Evolutionary conservation across 2,329 filamentous ascomycete genomes (phyloP).

Genomic region (Drechslerella stenobrocha): DNA sequence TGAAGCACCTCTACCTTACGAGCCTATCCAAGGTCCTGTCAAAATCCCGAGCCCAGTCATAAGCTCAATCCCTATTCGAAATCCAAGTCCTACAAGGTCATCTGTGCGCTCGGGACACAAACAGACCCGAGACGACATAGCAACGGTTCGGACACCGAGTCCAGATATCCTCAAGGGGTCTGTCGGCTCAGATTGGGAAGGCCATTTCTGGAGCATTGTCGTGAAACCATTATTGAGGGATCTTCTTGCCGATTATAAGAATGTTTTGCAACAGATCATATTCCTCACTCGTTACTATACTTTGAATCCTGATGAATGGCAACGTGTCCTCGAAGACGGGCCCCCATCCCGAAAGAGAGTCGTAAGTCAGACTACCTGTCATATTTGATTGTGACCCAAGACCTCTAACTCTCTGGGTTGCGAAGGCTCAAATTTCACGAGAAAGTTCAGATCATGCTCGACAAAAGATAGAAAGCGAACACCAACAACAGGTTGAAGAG

Average conservation of each 20-base stretch:
- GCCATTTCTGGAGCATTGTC: slow-evolving; percentile 15
- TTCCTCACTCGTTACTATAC: slow-evolving; percentile 24
- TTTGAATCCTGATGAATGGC: slow-evolving; percentile 18
- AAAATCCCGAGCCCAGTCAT: neutral
- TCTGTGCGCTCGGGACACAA: neutral
- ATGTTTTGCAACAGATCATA: slow-evolving; percentile 22
- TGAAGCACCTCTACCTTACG: neutral
- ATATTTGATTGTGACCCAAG: neutral
- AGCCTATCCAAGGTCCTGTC: neutral
- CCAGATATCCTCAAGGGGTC: neutral
- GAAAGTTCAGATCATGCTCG: neutral
- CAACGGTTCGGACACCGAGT: neutral
- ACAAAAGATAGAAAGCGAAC: neutral
- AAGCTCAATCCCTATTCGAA: neutral
- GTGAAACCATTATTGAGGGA: slow-evolving; percentile 24
- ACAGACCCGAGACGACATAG: neutral
- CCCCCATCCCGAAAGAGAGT: slow-evolving; percentile 20
- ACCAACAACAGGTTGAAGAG: slow-evolving; percentile 1
- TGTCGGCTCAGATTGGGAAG: neutral
- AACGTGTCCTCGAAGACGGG: slow-evolving; percentile 17
- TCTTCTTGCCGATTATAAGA: slow-evolving; percentile 18
- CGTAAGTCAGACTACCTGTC: slow-evolving; percentile 9
- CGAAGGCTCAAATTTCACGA: slow-evolving; percentile 12
- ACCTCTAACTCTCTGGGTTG: neutral
- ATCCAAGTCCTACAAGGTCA: neutral